Conservation (phyloP, 2,329 filamentous ascomycete species). For the Penicillium expansum region DNA sequence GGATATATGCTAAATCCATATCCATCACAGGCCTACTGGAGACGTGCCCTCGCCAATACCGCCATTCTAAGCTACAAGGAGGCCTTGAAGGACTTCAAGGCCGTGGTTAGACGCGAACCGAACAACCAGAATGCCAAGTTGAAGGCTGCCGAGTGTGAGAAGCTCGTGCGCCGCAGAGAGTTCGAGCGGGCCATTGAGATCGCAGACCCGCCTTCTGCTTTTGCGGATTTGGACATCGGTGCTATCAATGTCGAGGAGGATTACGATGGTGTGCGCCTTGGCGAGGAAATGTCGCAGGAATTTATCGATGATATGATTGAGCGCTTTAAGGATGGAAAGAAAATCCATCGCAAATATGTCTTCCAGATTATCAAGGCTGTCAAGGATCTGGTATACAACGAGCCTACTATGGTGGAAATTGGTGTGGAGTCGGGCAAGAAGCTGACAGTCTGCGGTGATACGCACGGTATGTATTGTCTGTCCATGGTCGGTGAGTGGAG, state of each 20-base stretch:
- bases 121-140: constrained; percentile 85
- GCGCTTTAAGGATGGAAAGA: constrained; percentile 94
- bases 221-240: constrained; percentile 84
- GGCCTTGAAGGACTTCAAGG: constrained; percentile 86
- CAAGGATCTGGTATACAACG: constrained; percentile 83
- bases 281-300: constrained; percentile 86
- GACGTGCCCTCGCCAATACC: constrained; percentile 84
- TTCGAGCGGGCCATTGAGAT: constrained; percentile 96
- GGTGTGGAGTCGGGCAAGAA: constrained; percentile 72
- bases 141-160: constrained; percentile 90
- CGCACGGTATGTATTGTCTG: constrained; percentile 64
- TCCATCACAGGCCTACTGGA: constrained; percentile 75
- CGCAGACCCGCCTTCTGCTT: constrained; percentile 84
- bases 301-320: constrained; percentile 98
- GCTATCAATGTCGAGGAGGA: constrained; percentile 75
- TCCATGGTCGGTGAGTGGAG: background rate
- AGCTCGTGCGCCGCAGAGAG: constrained; percentile 84
- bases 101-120: constrained; percentile 83
- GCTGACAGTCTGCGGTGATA: constrained; percentile 95
- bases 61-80: constrained; percentile 87
- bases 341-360: constrained; percentile 91
- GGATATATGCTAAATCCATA: background rate
- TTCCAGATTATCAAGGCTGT: constrained; percentile 93
- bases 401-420: constrained; percentile 96
- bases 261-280: constrained; percentile 79